Evolutionary conservation across 148 eudicot genomes (phyloP), one percentile per base, ranked within the genome.

Genomic region (Persicaria tinctoria): DNA sequence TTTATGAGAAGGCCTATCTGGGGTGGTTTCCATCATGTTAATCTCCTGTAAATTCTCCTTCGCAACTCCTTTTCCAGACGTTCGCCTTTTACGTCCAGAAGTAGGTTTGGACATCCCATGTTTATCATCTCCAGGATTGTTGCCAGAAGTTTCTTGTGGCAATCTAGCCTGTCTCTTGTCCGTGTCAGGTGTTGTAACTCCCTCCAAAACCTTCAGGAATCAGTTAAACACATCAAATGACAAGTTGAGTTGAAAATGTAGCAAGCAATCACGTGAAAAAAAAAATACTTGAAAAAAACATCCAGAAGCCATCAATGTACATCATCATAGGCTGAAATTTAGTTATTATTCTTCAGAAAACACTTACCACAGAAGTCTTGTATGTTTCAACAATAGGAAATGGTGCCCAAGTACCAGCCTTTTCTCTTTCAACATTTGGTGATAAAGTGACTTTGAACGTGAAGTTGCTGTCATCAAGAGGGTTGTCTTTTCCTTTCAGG

Each of bases 31-130:
- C 80, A 85, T 90, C 68, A 76, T 73, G 74, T 80, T 81, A 32
- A 32, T 3, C 41, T 32, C 41, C 20, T 57, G 18, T 14, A 57
- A 57, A 80, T 46, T 85, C 74, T 86, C 92, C 80, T 85, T 91
- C 32, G 79, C 79, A 16, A 76, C 60, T 75, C 89, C 82, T 76
- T 82, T 87, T 46, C 80, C 90, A 77, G 91, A 75, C 54, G 83
- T 82, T 70, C 89, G 87, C 78, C 92, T 86, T 79, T 80, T 95
- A 68, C 91, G 92, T 72, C 81, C 92, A 46, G 90, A 78, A 66
- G 86, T 78, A 60, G 81, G 77, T 82, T 79, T 93, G 66, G 87
- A 27, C 72, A 84, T 86, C 63, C 76, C 90, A 47, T 18, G 75
- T 70, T 75, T 82, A 78, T 84, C 76, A 59, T 60, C 78, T 80